A percentile compares a stretch with the other conserved stretches of the same genome.
phyloP scores from a whole-genome alignment of 768 basidiomycete species.

The Amanita fuliginea region DNA sequence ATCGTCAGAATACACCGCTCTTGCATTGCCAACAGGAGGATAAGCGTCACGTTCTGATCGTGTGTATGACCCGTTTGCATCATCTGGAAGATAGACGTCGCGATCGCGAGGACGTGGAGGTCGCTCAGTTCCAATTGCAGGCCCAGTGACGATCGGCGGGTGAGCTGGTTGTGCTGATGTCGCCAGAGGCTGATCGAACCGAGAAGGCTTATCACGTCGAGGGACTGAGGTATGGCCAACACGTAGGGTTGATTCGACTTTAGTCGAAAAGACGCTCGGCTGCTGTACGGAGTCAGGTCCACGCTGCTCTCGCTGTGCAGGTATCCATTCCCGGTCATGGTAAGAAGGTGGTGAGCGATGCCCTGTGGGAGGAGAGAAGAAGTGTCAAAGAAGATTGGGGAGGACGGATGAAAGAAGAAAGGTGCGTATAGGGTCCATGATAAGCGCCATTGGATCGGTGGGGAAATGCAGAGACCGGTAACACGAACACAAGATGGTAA shows the following conservation, averaged over 20 bases:
- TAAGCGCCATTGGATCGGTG: constrained; percentile 29
- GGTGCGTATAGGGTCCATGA: constrained; percentile 28
- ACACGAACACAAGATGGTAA: constrained; percentile 17
- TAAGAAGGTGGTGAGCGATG: constrained; percentile 30
- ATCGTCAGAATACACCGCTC: constrained; percentile 3
- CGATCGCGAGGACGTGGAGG: constrained; percentile 4
- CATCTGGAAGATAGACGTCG: constrained; percentile 15
- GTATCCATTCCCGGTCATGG: constrained; percentile 17
- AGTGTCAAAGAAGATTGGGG: constrained; percentile 20
- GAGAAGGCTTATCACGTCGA: constrained; percentile 11
- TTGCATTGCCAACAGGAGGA: constrained; percentile 6
- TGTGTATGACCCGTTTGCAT: constrained; percentile 9
- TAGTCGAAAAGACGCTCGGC: neutral
- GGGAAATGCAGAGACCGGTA: constrained; percentile 18
- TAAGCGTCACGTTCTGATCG: constrained; percentile 7
- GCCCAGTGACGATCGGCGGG: neutral
- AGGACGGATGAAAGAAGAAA: constrained; percentile 23
- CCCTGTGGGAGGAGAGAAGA: constrained; percentile 32
- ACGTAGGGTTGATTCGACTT: constrained; percentile 1
- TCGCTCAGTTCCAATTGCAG: neutral
- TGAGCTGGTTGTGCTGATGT: neutral
- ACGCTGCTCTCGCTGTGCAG: constrained; percentile 12
- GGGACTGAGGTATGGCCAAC: constrained; percentile 1
- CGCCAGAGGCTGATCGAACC: constrained; percentile 16
- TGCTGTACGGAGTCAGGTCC: constrained; percentile 11